A percentile compares a stretch with the other conserved stretches of the same genome.
These are phyloP conservation scores for Hygrophorus pudorinus DNA, from an alignment of 768 basidiomycete species.

Conservation along the genomic window DNA sequence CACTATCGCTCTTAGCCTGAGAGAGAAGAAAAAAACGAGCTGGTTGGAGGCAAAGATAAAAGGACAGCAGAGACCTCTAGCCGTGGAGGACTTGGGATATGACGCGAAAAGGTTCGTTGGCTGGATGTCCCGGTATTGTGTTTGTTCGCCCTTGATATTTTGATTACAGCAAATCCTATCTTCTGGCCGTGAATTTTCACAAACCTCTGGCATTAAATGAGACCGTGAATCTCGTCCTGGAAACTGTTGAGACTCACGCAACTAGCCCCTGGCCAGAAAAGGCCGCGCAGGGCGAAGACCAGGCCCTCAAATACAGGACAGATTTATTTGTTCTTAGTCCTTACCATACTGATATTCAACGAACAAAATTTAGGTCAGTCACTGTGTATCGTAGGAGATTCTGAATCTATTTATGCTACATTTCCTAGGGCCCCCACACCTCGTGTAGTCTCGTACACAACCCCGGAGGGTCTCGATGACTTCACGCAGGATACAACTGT, in stretches of 20 bases:
- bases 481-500: conserved; percentile 59
- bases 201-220: conserved; percentile 46
- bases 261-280: conserved; percentile 66
- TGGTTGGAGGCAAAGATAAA: conserved; percentile 79
- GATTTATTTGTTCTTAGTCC: conserved; percentile 79
- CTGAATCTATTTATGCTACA: conserved; percentile 2
- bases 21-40: conserved; percentile 58
- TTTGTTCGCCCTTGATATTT: conserved; percentile 6
- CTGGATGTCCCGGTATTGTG: not conserved
- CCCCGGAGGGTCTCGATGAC: conserved; percentile 47
- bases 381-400: not conserved
- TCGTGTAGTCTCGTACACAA: conserved; percentile 61
- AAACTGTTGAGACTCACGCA: conserved; percentile 70
- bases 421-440: conserved; percentile 55
- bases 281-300: conserved; percentile 67
- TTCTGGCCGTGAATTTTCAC: conserved; percentile 58
- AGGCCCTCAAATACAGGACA: conserved; percentile 67
- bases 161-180: conserved; percentile 29
- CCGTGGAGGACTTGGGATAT: conserved; percentile 37
- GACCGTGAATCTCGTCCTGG: conserved; percentile 68
- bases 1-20: conserved; percentile 52
- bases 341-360: conserved; percentile 71
- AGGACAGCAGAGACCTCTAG: conserved; percentile 47
- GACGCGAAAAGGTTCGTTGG: conserved; percentile 44
- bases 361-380: conserved; percentile 78